Evolutionary conservation across 2,329 filamentous ascomycete species (phyloP).

Genomic region (Xylaria sp.): DNA sequence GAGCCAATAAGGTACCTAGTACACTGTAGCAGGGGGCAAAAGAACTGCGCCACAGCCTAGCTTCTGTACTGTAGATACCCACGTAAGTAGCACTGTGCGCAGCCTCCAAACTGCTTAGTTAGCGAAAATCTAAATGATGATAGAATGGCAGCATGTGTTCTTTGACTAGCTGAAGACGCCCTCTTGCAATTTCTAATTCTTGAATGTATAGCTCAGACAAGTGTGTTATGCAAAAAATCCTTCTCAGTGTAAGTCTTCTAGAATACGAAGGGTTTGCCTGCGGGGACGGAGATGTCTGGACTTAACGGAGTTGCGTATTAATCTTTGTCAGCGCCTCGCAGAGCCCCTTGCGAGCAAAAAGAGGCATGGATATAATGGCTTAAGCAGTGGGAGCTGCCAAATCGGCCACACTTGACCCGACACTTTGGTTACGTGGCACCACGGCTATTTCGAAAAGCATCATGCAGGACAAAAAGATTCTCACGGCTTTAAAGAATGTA

Average conservation of each 20-base stretch:
- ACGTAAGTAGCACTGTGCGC: conserved; percentile 11
- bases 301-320: conserved; percentile 15
- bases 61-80: too few species aligned
- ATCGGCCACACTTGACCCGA: not conserved
- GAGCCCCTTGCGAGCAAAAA: not conserved
- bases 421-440: not conserved
- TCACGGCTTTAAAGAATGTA: conserved; percentile 18
- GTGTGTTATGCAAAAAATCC: not conserved
- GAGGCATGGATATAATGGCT: not conserved
- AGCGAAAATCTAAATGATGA: too few species aligned
- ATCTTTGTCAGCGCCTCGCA: not conserved
- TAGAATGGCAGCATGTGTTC: not conserved
- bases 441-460: not conserved
- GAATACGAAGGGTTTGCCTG: too few species aligned
- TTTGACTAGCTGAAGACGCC: not conserved
- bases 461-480: not conserved
- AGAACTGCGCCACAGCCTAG: conserved; percentile 17
- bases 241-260: not conserved
- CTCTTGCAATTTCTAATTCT: not conserved
- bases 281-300: conserved; percentile 2
- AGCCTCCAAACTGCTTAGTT: too few species aligned
- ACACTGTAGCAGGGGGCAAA: not conserved
- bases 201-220: not conserved
- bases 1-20: too few species aligned
- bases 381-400: not conserved